Base-by-base conservation (phyloP, 495 filamentous ascomycete species). In the Penicillium canariense region DNA sequence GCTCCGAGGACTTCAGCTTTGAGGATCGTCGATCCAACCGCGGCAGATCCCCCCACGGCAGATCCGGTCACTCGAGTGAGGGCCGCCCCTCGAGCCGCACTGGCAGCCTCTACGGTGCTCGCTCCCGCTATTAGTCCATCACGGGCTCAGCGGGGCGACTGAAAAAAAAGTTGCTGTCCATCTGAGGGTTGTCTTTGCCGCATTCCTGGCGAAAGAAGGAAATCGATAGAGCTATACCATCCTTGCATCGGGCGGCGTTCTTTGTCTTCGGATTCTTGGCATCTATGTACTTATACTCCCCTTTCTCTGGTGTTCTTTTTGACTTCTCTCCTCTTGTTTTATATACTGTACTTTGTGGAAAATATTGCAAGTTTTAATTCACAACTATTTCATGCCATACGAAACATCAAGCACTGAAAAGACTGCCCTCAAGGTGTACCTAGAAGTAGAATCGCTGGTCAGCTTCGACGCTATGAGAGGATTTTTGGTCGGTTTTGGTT, bases 201-300 rank as follows among this genome's bases (percentile, higher is more conserved):
- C 36, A 50, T 39, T 52, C 46, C 32, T 39, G 30, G 23, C 47
- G 40, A 44, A 20, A 46, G 48, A 49, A 56, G 49, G 51, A 50
- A 44, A 55, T 45, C 54, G 58, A 56, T 55, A 58, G 55, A 58
- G 55, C 51, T 52, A 25, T 50, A 54, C 58, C 54, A 58, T 60
- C 49, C 39, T 65, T 46, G 65, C 65, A 68, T 66, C 42, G 59
- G 62, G 49, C 50, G 65, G 65, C 65, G 65, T 68, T 61, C 46
- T 58, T 42, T 66, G 35, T 63, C 54, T 57, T 47, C 51, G 55
- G 30, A 36, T 18, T 60, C 28, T 42, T 38, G 45, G 40, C 39
- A 39, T 56, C 27, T 18, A 36, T 23, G 32, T 58, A 28, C 53
- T 34, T 28, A 30, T 46, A 46, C 25, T 30, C 43, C 43, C 56